Base-by-base conservation (phyloP, 2,329 filamentous ascomycete species). In the Berkeleyomyces rouxiae region DNA sequence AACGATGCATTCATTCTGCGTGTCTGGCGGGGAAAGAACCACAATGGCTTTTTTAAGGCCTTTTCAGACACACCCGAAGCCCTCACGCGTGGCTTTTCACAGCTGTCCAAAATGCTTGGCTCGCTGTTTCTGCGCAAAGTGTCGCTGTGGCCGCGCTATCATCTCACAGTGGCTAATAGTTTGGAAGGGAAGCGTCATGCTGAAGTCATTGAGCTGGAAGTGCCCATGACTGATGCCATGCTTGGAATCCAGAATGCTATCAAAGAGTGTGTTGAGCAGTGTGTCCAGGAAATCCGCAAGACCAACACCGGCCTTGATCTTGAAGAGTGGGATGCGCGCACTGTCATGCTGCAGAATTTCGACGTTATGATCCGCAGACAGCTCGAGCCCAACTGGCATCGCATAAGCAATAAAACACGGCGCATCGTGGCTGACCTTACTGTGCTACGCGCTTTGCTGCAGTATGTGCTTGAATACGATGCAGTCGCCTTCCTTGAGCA, bases 281-380 rank as follows among this genome's bases (percentile, higher is more conserved):
- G 90, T 70, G 93, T 99, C 67, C 84, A 88, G 62, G 93, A 99
- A 74, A 79, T 99, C 51, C 95, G 92, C 71, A 97, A 95, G 74
- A 82, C 84, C 16, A 97, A 96, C 70, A 81, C 84, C 0, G 91
- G 90, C 1, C 59, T 64, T 4, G 92, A 97, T 68, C 91, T 97
- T 84, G 91, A 95, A 65, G 91, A 96, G 70, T 97, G 92, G 92
- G 96, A 90, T 59, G 78, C 96, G 16, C 92, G 97, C 72, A 96
- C 88, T 70, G 92, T 92, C 43, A 75, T 97, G 65, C 87, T 96
- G 67, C 88, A 87, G 70, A 95, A 90, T 69, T 99, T 99, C 71
- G 93, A 97, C 71, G 78, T 88, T 65, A 86, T 91, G 62, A 84
- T 99, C 59, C 82, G 92, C 66, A 82, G 91, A 64, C 93, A 99